Evolutionary conservation across 768 basidiomycete genomes (phyloP).

Genomic region (Fistulinella prunicolor): DNA sequence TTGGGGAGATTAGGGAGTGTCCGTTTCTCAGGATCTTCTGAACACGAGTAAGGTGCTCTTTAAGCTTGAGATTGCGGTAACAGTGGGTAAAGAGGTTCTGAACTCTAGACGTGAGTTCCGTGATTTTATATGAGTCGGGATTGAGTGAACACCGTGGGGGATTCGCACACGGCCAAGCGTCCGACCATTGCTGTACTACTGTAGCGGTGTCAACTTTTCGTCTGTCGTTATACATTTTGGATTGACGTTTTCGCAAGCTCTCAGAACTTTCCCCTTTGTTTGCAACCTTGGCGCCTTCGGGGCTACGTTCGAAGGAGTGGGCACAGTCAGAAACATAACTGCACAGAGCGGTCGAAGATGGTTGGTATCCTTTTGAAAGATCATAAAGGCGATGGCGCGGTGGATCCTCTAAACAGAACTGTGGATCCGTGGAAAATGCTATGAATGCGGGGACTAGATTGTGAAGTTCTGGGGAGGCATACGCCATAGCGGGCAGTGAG

Average conservation of each 20-base stretch:
- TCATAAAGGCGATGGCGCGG: constrained; percentile 11
- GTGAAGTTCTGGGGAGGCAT: constrained; percentile 12
- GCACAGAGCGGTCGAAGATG: not conserved
- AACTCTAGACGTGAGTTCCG: not conserved
- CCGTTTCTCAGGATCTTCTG: not conserved
- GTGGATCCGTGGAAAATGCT: constrained; percentile 25
- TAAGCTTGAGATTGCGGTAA: constrained; percentile 12
- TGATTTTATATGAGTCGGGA: constrained; percentile 1
- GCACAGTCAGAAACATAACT: not conserved
- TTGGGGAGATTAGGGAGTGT: not conserved
- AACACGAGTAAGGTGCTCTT: constrained; percentile 6
- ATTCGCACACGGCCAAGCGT: constrained; percentile 19
- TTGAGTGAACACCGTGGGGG: constrained; percentile 4
- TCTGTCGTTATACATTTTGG: not conserved
- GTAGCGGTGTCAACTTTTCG: not conserved
- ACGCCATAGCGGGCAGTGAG: constrained; percentile 29
- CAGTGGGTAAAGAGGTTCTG: constrained; percentile 7
- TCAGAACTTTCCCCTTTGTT: not conserved
- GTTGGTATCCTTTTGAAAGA: constrained; percentile 9
- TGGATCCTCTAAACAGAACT: constrained; percentile 8
- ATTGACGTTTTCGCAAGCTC: constrained; percentile 1
- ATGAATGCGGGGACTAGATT: constrained; percentile 27
- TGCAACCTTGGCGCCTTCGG: constrained; percentile 1
- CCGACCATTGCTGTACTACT: constrained; percentile 1
- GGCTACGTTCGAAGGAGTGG: constrained; percentile 3